Percentiles rank a stretch among this genome's conserved stretches.
Conservation (phyloP, 2,329 filamentous ascomycete species). For the Penicillium sp. region DNA sequence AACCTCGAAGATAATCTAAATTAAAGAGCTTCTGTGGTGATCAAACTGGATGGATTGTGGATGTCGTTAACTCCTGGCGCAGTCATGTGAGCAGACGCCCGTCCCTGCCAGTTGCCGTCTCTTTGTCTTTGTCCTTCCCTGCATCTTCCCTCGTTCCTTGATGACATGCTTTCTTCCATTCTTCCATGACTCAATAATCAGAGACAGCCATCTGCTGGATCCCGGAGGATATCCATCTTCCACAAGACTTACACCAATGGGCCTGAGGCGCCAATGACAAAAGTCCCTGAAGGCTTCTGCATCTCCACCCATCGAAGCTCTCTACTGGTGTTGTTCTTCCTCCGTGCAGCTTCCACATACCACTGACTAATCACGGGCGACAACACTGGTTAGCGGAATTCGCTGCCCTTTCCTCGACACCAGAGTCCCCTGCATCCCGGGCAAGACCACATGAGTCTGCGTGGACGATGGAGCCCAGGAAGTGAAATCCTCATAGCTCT, state of each 20-base stretch:
- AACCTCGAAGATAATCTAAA: too few relatives aligned
- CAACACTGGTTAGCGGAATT: neutral
- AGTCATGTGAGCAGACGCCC: neutral
- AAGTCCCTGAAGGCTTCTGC: neutral
- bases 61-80: neutral
- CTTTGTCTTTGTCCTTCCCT: neutral
- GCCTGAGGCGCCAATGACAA: neutral
- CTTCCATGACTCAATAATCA: neutral
- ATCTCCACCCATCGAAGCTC: too few relatives aligned
- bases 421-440: neutral
- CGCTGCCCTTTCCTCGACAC: neutral
- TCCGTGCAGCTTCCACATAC: neutral
- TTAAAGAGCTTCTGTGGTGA: too few relatives aligned
- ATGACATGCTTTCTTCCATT: neutral
- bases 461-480: neutral
- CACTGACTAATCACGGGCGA: neutral
- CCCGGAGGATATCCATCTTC: neutral
- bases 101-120: neutral
- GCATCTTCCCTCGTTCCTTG: neutral
- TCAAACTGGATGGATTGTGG: too few relatives aligned
- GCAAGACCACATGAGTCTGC: neutral
- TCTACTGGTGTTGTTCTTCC: neutral
- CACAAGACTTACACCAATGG: neutral
- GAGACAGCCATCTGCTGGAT: neutral
- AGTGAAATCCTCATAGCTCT: neutral